Conservation (phyloP, 83 land plant species). For the Picea abies region DNA sequence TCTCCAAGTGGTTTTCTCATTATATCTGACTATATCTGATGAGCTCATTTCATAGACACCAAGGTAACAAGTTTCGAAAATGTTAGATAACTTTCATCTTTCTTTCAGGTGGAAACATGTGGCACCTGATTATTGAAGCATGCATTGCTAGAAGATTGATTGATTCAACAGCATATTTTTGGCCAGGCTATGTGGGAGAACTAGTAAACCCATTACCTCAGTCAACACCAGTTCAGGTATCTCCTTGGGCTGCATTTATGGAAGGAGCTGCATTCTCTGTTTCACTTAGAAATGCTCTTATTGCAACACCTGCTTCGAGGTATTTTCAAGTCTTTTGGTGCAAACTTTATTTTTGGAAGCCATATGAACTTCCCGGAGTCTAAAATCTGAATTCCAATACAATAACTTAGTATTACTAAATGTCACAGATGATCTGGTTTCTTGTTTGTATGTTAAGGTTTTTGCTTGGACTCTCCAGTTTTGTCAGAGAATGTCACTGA, state of each 20-base stretch:
- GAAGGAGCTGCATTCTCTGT: conserved; percentile 71
- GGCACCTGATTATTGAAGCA: conserved; percentile 88
- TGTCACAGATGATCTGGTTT: neutral
- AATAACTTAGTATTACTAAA: neutral
- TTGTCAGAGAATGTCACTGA: conserved; percentile 12
- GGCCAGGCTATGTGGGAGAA: conserved; percentile 73
- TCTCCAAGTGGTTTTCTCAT: neutral
- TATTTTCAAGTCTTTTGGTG: conserved; percentile 26
- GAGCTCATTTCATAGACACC: neutral
- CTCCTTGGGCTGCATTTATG: conserved; percentile 86
- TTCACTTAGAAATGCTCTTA: conserved; percentile 53
- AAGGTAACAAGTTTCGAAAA: neutral
- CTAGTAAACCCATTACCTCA: conserved; percentile 23
- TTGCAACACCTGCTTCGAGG: conserved; percentile 86
- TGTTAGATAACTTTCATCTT: neutral
- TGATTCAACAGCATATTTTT: conserved; percentile 86
- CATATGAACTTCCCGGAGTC: no score
- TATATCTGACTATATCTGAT: neutral
- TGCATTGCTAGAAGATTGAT: conserved; percentile 87
- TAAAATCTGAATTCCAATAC: neutral
- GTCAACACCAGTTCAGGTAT: conserved; percentile 39
- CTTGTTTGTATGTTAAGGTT: neutral
- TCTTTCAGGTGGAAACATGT: conserved; percentile 76
- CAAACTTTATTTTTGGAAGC: neutral
- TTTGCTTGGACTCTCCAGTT: neutral